A percentile compares a stretch with the other conserved stretches of the same genome.
Conservation (phyloP, 176 grass and related monocot genomes). For the Ensete glaucum region DNA sequence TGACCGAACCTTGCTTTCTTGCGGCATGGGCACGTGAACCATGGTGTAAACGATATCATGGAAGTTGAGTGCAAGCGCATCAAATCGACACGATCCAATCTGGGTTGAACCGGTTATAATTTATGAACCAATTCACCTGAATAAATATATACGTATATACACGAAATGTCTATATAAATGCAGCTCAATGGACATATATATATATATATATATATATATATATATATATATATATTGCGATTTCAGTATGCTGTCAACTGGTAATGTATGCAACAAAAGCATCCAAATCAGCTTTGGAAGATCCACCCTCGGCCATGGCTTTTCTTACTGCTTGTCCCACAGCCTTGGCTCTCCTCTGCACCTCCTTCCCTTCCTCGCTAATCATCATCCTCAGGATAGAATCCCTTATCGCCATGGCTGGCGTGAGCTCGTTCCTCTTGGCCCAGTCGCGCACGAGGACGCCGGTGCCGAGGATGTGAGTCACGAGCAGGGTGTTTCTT, state of each 20-base stretch:
- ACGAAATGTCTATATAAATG: too few species aligned
- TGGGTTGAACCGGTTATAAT: too few species aligned
- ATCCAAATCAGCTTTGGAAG: conserved; percentile 1
- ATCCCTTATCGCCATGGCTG: not conserved
- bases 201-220: not conserved
- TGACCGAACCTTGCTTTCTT: too few species aligned
- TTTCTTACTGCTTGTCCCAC: not conserved
- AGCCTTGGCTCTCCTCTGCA: not conserved
- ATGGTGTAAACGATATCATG: too few species aligned
- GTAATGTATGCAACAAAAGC: not conserved
- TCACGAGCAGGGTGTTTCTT: conserved; percentile 42
- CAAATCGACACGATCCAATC: too few species aligned
- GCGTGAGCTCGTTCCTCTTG: not conserved
- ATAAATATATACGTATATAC: too few species aligned
- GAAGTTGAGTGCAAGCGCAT: too few species aligned
- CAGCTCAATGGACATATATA: too few species aligned
- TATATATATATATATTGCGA: not conserved
- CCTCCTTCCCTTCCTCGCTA: not conserved
- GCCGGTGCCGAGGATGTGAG: not conserved
- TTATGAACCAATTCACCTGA: too few species aligned
- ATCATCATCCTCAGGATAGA: not conserved
- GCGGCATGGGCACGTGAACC: too few species aligned
- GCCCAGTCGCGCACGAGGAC: not conserved
- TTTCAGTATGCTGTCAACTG: not conserved
- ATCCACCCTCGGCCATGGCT: not conserved